Conservation (phyloP, 106 monocot genomes). For the Phalaenopsis aphrodite region DNA sequence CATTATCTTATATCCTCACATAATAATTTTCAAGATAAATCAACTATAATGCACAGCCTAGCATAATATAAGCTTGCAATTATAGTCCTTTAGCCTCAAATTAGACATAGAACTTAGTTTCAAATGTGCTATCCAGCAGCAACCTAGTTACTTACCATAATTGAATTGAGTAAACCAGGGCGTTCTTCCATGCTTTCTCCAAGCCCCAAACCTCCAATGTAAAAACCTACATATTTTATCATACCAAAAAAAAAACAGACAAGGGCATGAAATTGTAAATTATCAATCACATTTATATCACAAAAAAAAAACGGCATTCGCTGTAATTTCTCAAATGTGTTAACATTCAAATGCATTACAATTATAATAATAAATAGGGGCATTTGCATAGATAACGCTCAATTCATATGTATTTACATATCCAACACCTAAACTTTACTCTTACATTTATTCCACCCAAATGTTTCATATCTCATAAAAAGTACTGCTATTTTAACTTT, state of each 20-base stretch:
- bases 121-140: background rate
- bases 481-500: no score
- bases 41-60: background rate
- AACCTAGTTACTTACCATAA: conserved; percentile 39
- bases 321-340: background rate
- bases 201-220: conserved; percentile 93
- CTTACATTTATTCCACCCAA: no score
- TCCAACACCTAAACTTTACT: no score
- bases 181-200: conserved; percentile 92
- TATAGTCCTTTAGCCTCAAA: background rate
- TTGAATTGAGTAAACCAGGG: conserved; percentile 51
- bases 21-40: background rate
- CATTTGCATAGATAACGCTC: no score
- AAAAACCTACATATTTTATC: conserved; percentile 55
- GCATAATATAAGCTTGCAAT: background rate
- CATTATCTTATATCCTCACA: no score
- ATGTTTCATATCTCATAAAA: no score
- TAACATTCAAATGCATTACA: no score
- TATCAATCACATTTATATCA: background rate
- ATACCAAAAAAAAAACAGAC: conserved; percentile 3
- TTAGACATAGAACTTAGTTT: background rate
- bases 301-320: background rate
- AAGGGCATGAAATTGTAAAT: background rate
- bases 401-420: no score
- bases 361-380: background rate